These are phyloP conservation scores for Fusarium nisikadoi DNA, from an alignment of 2,329 filamentous ascomycete genomes.

Conservation along the genomic window DNA sequence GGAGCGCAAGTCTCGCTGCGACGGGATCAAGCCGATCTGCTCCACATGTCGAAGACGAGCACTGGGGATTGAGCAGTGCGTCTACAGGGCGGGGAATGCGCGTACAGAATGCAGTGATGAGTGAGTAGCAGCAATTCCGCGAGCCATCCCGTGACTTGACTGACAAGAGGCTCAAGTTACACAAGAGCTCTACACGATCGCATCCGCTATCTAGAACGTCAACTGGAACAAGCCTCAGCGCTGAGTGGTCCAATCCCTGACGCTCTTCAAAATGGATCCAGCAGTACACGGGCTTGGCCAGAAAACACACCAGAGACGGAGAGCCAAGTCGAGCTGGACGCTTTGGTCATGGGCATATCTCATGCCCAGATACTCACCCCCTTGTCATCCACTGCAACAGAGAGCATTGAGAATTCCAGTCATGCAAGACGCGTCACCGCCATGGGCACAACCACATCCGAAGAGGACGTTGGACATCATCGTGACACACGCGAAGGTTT, in stretches of 20 bases:
- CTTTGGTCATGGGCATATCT: background rate
- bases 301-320: background rate
- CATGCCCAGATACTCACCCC: background rate
- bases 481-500: background rate
- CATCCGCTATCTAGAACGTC: background rate
- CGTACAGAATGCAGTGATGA: background rate
- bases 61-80: background rate
- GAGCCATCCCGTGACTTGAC: background rate
- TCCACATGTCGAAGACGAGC: background rate
- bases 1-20: conserved; percentile 1
- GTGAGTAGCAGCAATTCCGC: background rate
- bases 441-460: background rate
- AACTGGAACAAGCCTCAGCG: background rate
- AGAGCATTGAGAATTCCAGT: background rate
- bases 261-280: accelerated
- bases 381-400: background rate
- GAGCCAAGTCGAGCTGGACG: background rate
- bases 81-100: background rate
- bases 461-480: background rate
- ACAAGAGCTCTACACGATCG: background rate
- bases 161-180: background rate
- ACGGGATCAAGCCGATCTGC: conserved; percentile 4
- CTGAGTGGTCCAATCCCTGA: background rate
- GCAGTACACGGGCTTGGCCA: background rate
- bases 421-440: background rate